Evolutionary conservation across 306 rosid species (phyloP), one percentile per base, ranked within the genome.

Genomic region (Citrullus mucosospermus): DNA sequence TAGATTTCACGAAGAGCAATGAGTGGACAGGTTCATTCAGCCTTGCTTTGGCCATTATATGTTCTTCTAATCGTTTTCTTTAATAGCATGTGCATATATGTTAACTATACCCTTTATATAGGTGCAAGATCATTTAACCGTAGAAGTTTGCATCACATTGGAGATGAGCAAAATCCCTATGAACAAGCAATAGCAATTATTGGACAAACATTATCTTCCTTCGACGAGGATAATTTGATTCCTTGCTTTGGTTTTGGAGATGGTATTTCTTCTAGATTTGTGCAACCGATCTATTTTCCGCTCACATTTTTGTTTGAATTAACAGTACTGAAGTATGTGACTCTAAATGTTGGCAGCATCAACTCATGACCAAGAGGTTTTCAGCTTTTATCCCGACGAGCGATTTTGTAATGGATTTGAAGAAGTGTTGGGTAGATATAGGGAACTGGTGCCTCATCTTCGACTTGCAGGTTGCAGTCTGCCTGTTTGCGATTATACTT

Each of bases 1-100:
- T 96, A 80, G 99, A 96, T 84, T 96, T 92, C 85, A 96, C 99
- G 9, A 92, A 96, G 91, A 96, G 99, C 91, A 96, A 96, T 79
- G 99, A 96, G 83, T 96, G 99, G 99, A 92, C 99, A 90, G 99
- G 98, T 94, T 80, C 80, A 82, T 94, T 80, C 80, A 82, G 69
- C 80, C 81, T 82, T 74, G 17, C 80, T 76, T 76, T 25, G 59
- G 60, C 78, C 34, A 72, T 71, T 72, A 3, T 6, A 76, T 12
- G 18, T 13, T 78, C 11, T n/a, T 48, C 3, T 53, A 53, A 44
- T 53, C 57, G 8, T 2, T 53, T 53, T 53, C 67, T 50, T 57
- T 30, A 22, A 76, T 75, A 78, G 66, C 74, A 77, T 11, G 65
- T 32, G 54, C 77, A 79, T 74, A 79, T 74, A 50, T 77, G 76